Conservation (phyloP, 257 asterid species). For the Penstemon davidsonii region DNA sequence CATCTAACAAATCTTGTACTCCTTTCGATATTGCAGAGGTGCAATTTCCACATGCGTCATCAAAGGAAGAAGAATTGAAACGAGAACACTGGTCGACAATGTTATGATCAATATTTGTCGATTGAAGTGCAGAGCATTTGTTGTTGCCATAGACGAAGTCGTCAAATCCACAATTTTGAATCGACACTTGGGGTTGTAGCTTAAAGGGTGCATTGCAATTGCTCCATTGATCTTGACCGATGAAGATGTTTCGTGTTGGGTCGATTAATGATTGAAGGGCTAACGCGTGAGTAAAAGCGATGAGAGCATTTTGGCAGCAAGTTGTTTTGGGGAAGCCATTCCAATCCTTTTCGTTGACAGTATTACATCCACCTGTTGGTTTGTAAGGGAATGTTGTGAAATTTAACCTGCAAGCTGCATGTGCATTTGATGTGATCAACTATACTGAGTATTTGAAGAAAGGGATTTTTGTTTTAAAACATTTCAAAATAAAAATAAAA, state of each 20-base stretch:
- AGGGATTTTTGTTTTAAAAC: no score
- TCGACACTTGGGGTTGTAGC: conserved; percentile 48
- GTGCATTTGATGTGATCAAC: conserved; percentile 15
- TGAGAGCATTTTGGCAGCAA: conserved; percentile 63
- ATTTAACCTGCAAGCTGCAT: conserved; percentile 58
- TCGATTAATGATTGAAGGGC: conserved; percentile 39
- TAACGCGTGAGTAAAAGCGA: conserved; percentile 44
- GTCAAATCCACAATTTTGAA: conserved; percentile 45
- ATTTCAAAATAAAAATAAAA: no score
- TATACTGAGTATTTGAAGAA: no score
- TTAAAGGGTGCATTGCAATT: conserved; percentile 38
- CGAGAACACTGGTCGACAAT: conserved; percentile 37
- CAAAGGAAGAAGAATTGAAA: conserved; percentile 40
- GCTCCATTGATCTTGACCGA: conserved; percentile 40
- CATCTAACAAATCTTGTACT: conserved; percentile 29
- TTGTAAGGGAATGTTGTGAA: conserved; percentile 45
- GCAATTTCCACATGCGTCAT: conserved; percentile 48
- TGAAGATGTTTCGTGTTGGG: conserved; percentile 36
- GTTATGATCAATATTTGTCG: conserved; percentile 22
- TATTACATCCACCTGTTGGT: conserved; percentile 61
- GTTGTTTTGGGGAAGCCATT: conserved; percentile 42
- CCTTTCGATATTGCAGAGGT: conserved; percentile 27
- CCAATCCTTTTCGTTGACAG: conserved; percentile 42
- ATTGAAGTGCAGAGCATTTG: conserved; percentile 39
- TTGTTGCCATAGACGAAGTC: conserved; percentile 39